Evolutionary conservation across 306 rosid species (phyloP), one percentile per base, ranked within the genome.

Genomic region (Acmispon strigosus): DNA sequence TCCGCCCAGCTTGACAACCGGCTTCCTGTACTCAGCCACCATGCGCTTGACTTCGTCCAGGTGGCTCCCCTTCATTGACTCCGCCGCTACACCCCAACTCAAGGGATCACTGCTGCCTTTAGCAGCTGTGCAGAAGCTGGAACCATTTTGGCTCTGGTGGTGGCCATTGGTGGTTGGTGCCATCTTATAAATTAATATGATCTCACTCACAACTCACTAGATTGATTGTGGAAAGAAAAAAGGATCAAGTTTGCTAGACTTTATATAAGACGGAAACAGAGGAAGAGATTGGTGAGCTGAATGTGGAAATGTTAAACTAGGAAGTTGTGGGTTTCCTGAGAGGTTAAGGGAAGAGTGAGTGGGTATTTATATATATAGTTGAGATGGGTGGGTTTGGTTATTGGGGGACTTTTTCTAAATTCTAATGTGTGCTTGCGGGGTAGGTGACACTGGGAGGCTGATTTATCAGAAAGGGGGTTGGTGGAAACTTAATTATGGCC

Each of bases 31-130:
- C 76, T 92, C 96, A 0, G 78, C 84, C 72, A 92, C 96, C 98
- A 92, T 92, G 34, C 96, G 81, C 80, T 90, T 92, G 58, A 92
- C 96, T 80, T 92, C 98, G 0, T 90, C 91, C 7, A 90, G 66
- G 71, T 92, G 98, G 50, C 93, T 88, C 2, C 96, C 98, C 43
- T 70, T 86, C 8, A 92, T 74, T 0, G 87, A 48, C 75, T 86
- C 96, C 0, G 96, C 96, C 0, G 91, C 93, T 7, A 14, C 41
- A 0, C 86, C 96, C 98, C 98, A 92, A 69, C 74, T 82, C 22
- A 92, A 76, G 0, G 96, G 88, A 64, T 92, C 98, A 2, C 7
- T 14, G 57, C 77, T 36, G 9, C 9, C 51, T 41, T 36, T 90
- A 0, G 10, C 10, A 14, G 19, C 14, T 6, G 27, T 11, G 14